Conservation (phyloP, 441 rosid genomes). For the Metrosideros polymorpha region DNA sequence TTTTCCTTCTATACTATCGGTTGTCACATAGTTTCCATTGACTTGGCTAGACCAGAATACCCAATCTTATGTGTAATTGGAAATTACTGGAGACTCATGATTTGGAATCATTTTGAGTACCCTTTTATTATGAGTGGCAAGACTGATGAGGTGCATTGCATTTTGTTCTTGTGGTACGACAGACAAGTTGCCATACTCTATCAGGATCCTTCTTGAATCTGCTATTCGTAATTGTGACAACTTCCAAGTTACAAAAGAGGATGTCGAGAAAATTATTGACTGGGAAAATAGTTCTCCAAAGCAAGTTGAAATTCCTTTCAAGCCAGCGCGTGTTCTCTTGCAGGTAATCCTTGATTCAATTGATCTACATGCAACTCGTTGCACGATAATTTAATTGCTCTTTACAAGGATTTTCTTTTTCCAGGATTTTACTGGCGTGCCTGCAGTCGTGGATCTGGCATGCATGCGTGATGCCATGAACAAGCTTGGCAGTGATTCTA, state of each 20-base stretch:
- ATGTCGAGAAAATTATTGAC: conserved; percentile 93
- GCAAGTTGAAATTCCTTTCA: conserved; percentile 98
- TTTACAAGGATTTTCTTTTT: not conserved
- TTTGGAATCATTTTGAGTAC: not conserved
- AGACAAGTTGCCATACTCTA: conserved; percentile 93
- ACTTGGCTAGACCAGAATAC: not conserved
- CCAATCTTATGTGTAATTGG: not conserved
- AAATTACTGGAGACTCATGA: not conserved
- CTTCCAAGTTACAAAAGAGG: conserved; percentile 92
- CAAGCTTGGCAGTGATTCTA: conserved; percentile 82
- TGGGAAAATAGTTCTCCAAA: conserved; percentile 91
- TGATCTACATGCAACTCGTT: not conserved
- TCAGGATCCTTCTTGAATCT: conserved; percentile 95
- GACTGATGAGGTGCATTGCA: not conserved
- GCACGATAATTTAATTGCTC: not conserved
- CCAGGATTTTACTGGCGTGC: conserved; percentile 99
- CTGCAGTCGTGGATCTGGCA: conserved; percentile 98
- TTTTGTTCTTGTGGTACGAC: conserved; percentile 10
- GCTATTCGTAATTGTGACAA: conserved; percentile 97
- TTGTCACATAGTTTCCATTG: not conserved
- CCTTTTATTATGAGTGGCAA: not conserved
- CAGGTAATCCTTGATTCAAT: conserved; percentile 37
- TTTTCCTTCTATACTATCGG: not conserved
- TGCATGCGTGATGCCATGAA: conserved; percentile 99
- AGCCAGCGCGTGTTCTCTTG: conserved; percentile 97